phyloP scores from a whole-genome alignment of 2,329 filamentous ascomycete genomes.

The Exophiala xenobiotica region DNA sequence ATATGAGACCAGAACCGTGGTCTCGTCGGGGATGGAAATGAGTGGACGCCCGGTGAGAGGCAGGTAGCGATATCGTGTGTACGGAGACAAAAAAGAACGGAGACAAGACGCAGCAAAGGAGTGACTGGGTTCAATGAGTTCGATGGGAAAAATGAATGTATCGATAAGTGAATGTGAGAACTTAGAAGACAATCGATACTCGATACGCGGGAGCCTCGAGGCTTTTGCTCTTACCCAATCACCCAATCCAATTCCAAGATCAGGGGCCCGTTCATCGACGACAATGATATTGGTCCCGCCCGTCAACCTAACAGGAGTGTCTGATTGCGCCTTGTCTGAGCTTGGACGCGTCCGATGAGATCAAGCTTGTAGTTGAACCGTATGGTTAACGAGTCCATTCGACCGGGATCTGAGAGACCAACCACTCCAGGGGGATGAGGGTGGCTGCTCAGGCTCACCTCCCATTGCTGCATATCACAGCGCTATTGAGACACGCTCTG shows the following conservation, averaged over 20 bases:
- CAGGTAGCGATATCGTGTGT: neutral
- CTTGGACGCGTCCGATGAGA: conserved; percentile 22
- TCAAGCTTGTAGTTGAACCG: neutral
- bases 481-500: neutral
- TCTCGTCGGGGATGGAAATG: conserved; percentile 23
- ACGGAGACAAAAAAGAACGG: neutral
- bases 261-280: conserved; percentile 12
- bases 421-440: neutral
- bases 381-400: neutral
- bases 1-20: conserved; percentile 28
- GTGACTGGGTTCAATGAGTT: neutral
- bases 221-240: conserved; percentile 24
- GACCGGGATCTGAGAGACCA: conserved; percentile 1
- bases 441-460: no score
- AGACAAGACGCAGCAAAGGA: conserved; percentile 3
- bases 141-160: conserved; percentile 8
- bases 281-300: conserved; percentile 25
- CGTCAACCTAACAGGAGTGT: conserved; percentile 20
- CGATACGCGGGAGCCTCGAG: conserved; percentile 26
- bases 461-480: neutral
- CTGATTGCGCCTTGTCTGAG: conserved; percentile 27
- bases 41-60: conserved; percentile 6
- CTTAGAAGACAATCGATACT: conserved; percentile 18
- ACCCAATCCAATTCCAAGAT: conserved; percentile 23
- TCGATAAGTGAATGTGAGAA: conserved; percentile 15